Evolutionary conservation across 495 filamentous ascomycete genomes (phyloP).

Genomic region (Sordaria brevicollis): DNA sequence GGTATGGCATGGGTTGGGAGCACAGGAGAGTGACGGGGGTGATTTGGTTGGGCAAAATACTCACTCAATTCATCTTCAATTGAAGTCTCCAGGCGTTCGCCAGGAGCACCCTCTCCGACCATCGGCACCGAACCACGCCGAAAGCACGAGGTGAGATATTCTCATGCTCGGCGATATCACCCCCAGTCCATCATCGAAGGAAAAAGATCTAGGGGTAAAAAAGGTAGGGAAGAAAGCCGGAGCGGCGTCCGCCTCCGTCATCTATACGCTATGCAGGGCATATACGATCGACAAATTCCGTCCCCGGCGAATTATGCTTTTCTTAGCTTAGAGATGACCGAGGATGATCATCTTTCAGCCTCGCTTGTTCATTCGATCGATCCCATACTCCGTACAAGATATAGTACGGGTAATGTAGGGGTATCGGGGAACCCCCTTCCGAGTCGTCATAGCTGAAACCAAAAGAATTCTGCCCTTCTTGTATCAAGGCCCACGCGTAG

Average conservation of each 20-base stretch:
- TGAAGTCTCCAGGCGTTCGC: neutral
- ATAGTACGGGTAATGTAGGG: too few relatives aligned
- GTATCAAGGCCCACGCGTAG: neutral
- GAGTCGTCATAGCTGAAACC: neutral
- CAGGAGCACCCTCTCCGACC: neutral
- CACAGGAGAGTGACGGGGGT: neutral
- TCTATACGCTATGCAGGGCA: neutral
- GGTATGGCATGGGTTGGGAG: neutral
- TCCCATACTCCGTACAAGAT: too few relatives aligned
- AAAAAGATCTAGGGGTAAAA: neutral
- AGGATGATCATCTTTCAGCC: neutral
- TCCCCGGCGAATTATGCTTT: too few relatives aligned
- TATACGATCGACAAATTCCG: neutral
- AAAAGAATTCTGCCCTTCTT: neutral
- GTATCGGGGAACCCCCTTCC: too few relatives aligned
- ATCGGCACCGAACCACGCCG: neutral
- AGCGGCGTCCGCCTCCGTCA: neutral
- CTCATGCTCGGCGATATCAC: too few relatives aligned
- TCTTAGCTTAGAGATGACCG: slow-evolving; percentile 15
- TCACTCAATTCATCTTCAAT: neutral
- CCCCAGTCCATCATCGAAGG: neutral
- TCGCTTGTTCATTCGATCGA: too few relatives aligned
- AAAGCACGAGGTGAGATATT: neutral
- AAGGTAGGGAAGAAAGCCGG: too few relatives aligned
- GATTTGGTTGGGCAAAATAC: neutral